Evolutionary conservation across 352 stramenopile species (phyloP).

Genomic region (Pythium dissimile): DNA sequence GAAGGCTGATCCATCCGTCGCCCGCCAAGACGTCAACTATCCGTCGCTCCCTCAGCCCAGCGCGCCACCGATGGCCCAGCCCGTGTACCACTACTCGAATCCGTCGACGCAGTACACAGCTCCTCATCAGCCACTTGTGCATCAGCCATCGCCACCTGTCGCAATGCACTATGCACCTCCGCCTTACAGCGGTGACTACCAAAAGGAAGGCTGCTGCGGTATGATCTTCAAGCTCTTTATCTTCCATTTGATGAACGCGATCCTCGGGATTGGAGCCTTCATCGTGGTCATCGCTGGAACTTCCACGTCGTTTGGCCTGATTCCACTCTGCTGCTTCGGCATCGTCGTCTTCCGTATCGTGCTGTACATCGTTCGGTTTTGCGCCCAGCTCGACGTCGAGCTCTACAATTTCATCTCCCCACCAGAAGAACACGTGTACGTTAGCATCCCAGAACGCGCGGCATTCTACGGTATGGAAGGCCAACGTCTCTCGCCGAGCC

Average conservation of each 20-base stretch:
- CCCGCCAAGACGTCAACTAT: slow-evolving; percentile 16
- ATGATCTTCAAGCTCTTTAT: slow-evolving; percentile 49
- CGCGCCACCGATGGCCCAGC: slow-evolving; percentile 22
- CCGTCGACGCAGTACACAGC: slow-evolving; percentile 10
- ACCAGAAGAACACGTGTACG: slow-evolving; percentile 40
- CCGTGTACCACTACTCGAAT: slow-evolving; percentile 26
- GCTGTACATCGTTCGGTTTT: slow-evolving; percentile 36
- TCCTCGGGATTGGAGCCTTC: slow-evolving; percentile 54
- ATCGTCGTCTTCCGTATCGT: slow-evolving; percentile 57
- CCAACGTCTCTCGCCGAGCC: slow-evolving; percentile 39
- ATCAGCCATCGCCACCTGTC: slow-evolving; percentile 14
- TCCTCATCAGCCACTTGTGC: slow-evolving; percentile 21
- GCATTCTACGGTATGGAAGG: slow-evolving; percentile 32
- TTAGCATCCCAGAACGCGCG: slow-evolving; percentile 35
- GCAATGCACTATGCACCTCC: slow-evolving; percentile 22
- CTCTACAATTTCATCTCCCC: slow-evolving; percentile 61
- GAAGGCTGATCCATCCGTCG: slow-evolving; percentile 23
- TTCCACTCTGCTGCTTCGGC: slow-evolving; percentile 65
- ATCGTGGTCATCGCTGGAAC: slow-evolving; percentile 38
- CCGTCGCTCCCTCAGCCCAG: slow-evolving; percentile 19
- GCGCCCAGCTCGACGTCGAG: slow-evolving; percentile 56
- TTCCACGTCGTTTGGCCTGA: slow-evolving; percentile 33
- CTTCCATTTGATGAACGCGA: slow-evolving; percentile 56
- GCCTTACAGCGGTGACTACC: slow-evolving; percentile 19
- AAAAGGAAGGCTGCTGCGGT: slow-evolving; percentile 28